These are phyloP conservation scores for Ophiognomonia clavigignenti-juglandacearum DNA, from an alignment of 2,329 filamentous ascomycete genomes.

Conservation along the genomic window DNA sequence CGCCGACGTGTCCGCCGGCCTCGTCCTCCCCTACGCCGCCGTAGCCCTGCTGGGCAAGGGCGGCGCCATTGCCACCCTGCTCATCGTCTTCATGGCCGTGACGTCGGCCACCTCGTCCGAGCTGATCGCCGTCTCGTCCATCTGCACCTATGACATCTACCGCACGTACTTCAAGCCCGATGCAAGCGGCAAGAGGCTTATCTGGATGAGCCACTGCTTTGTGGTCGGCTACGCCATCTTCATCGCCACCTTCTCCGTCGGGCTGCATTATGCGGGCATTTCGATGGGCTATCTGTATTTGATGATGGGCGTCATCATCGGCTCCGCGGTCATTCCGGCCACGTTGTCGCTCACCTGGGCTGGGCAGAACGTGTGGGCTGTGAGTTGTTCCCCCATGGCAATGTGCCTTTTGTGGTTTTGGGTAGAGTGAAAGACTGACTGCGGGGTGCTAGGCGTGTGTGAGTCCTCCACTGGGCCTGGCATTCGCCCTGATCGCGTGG, in stretches of 20 bases:
- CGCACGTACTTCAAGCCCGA: conserved; percentile 78
- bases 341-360: conserved; percentile 77
- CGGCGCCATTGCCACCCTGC: conserved; percentile 70
- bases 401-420: background rate
- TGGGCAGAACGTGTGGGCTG: conserved; percentile 71
- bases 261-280: conserved; percentile 68
- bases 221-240: conserved; percentile 68
- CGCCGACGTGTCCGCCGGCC: conserved; percentile 72
- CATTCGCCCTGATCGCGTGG: conserved; percentile 68
- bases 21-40: conserved; percentile 81
- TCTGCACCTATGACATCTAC: conserved; percentile 81
- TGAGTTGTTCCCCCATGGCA: conserved; percentile 7
- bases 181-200: conserved; percentile 70
- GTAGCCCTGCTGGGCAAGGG: conserved; percentile 78
- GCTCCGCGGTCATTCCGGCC: conserved; percentile 76
- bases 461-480: conserved; percentile 65
- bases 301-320: conserved; percentile 90
- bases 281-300: conserved; percentile 87
- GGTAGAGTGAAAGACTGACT: background rate
- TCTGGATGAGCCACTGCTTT: conserved; percentile 72
- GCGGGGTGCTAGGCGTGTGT: conserved; percentile 44
- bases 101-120: conserved; percentile 80
- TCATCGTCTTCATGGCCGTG: conserved; percentile 88
- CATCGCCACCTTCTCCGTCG: conserved; percentile 75
- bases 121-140: conserved; percentile 81